Percentiles rank a stretch among this genome's conserved stretches.
These are phyloP conservation scores for Melaleuca quinquenervia DNA, from an alignment of 345 rosid genomes.

Conservation along the genomic window DNA sequence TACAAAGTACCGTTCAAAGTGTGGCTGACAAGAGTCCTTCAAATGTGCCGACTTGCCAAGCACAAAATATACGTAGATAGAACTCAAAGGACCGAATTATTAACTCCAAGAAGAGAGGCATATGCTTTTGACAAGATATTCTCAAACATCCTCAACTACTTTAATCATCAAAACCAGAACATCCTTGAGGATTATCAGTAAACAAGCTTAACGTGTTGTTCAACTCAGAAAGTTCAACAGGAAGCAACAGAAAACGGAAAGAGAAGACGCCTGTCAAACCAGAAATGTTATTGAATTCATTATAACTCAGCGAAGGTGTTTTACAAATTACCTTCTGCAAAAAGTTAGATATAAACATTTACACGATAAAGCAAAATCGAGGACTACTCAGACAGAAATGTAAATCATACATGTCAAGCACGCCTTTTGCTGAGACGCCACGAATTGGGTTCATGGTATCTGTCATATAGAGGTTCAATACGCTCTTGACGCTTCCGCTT, in stretches of 20 bases:
- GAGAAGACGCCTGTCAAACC: not conserved
- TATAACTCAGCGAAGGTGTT: not conserved
- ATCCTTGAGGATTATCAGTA: not conserved
- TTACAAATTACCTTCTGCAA: not conserved
- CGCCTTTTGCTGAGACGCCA: constrained; percentile 84
- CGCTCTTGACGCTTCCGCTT: constrained; percentile 88
- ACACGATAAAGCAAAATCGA: not conserved
- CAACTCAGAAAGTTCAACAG: not conserved
- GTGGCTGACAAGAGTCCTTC: not conserved
- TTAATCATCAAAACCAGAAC: not conserved
- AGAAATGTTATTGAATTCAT: not conserved
- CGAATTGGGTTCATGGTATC: constrained; percentile 87
- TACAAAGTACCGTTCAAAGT: not conserved
- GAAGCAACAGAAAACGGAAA: not conserved
- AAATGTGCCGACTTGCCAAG: not conserved
- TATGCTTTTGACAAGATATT: not conserved
- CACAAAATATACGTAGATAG: not conserved
- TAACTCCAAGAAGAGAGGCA: not conserved
- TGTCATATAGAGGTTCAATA: constrained; percentile 74
- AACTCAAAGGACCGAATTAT: not conserved
- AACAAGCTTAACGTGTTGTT: not conserved
- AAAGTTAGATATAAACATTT: not conserved
- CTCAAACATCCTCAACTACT: not conserved
- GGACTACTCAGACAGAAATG: not conserved
- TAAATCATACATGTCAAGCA: constrained; percentile 28